These are phyloP conservation scores for Gentiana dahurica DNA, from an alignment of 257 asterid genomes.

Conservation along the genomic window DNA sequence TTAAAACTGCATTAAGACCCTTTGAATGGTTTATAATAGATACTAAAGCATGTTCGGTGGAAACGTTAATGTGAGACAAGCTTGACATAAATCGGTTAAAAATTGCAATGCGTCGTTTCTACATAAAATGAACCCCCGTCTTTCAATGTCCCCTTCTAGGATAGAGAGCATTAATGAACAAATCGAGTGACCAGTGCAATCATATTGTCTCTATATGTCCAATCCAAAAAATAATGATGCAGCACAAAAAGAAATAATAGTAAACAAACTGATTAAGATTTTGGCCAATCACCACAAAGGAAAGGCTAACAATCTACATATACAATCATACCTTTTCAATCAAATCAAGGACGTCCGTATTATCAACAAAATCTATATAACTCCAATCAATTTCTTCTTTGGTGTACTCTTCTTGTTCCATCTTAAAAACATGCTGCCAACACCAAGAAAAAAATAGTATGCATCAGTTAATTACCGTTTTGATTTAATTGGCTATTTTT, in stretches of 20 bases:
- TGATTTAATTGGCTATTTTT: neutral
- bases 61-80: too few relatives aligned
- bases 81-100: too few relatives aligned
- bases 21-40: too few relatives aligned
- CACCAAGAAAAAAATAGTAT: constrained; percentile 6
- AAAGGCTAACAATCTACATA: constrained; percentile 1
- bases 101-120: too few relatives aligned
- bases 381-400: constrained; percentile 95
- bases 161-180: too few relatives aligned
- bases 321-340: constrained; percentile 61
- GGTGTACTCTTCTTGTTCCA: constrained; percentile 94
- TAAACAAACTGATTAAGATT: neutral
- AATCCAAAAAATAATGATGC: neutral
- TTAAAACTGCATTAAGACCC: too few relatives aligned
- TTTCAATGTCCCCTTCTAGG: too few relatives aligned
- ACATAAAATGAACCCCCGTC: too few relatives aligned
- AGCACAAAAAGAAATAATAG: neutral
- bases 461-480: constrained; percentile 3
- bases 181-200: too few relatives aligned
- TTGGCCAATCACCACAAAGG: neutral
- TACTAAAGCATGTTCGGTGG: too few relatives aligned
- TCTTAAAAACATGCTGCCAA: constrained; percentile 84
- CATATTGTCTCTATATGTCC: too few relatives aligned
- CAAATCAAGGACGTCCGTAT: constrained; percentile 91
- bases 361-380: constrained; percentile 75